Evolutionary conservation across 768 basidiomycete species (phyloP).

Genomic region (Hypholoma fasciculare): DNA sequence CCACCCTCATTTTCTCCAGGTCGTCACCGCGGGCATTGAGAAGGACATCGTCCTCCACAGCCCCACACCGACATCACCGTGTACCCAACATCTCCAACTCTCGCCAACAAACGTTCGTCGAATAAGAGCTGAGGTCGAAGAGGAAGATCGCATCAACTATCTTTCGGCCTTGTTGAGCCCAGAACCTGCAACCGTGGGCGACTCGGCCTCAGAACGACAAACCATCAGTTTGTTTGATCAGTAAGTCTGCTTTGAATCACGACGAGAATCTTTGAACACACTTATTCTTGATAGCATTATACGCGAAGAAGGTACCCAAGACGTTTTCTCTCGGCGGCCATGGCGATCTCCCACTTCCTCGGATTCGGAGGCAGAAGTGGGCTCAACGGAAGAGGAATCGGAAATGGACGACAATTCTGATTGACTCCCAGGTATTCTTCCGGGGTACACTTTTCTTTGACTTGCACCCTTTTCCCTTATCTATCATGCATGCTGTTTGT

Average conservation of each 20-base stretch:
- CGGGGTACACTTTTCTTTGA: too few species aligned
- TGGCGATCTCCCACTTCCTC: constrained; percentile 34
- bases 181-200: constrained; percentile 22
- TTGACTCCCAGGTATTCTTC: too few species aligned
- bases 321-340: constrained; percentile 51
- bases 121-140: constrained; percentile 32
- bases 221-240: constrained; percentile 73
- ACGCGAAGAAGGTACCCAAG: constrained; percentile 53
- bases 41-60: constrained; percentile 69
- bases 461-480: too few species aligned
- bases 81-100: constrained; percentile 43
- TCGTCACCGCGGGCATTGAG: constrained; percentile 76
- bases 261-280: background rate
- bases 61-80: constrained; percentile 55
- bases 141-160: constrained; percentile 35
- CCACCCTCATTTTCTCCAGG: constrained; percentile 67
- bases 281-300: constrained; percentile 45
- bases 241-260: constrained; percentile 38
- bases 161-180: constrained; percentile 32
- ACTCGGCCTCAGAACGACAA: constrained; percentile 38
- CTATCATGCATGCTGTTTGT: too few species aligned
- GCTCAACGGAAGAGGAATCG: too few species aligned
- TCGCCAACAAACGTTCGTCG: constrained; percentile 51
- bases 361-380: constrained; percentile 19
- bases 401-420: too few species aligned